Evolutionary conservation across 805 yeast genomes (phyloP).

Genomic region (Schizosaccharomyces lindneri): DNA sequence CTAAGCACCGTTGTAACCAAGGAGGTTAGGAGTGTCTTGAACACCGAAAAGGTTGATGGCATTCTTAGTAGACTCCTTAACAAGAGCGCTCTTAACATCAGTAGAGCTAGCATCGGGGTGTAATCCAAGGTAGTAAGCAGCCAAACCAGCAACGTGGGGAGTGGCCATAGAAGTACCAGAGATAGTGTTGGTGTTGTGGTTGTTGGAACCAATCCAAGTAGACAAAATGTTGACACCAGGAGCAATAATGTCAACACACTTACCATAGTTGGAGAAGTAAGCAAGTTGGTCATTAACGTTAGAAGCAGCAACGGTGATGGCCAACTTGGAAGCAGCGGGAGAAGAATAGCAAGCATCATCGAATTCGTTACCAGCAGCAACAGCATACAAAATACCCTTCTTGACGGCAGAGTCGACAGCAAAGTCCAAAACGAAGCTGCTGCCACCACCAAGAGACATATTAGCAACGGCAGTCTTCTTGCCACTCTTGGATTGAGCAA

Average conservation of each 20-base stretch:
- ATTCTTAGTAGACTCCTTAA: not conserved
- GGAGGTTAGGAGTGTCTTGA: not conserved
- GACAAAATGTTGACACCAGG: slow-evolving; percentile 54
- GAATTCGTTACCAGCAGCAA: slow-evolving; percentile 40
- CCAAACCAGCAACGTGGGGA: slow-evolving; percentile 32
- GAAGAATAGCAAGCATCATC: slow-evolving; percentile 34
- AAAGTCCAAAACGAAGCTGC: slow-evolving; percentile 29
- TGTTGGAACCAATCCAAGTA: slow-evolving; percentile 27
- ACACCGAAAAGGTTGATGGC: not conserved
- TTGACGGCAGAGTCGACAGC: slow-evolving; percentile 36
- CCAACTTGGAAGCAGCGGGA: slow-evolving; percentile 35
- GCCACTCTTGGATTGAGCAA: slow-evolving; percentile 9
- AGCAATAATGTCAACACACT: slow-evolving; percentile 87
- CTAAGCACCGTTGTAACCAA: not conserved
- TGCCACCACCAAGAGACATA: slow-evolving; percentile 39
- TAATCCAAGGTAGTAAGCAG: slow-evolving; percentile 20
- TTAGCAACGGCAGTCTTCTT: slow-evolving; percentile 29
- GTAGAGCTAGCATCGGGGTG: not conserved
- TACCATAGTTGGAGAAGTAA: slow-evolving; percentile 83
- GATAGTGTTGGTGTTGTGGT: slow-evolving; percentile 24
- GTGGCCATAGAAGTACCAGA: slow-evolving; percentile 45
- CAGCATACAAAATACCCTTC: slow-evolving; percentile 33
- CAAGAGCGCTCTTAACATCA: not conserved
- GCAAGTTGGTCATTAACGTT: slow-evolving; percentile 77
- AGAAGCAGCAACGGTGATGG: slow-evolving; percentile 89